Percentiles rank a stretch among this genome's conserved stretches.
These are phyloP conservation scores for Mortierella sp. DNA, from an alignment of 371 early-diverging fungal species.

Conservation along the genomic window DNA sequence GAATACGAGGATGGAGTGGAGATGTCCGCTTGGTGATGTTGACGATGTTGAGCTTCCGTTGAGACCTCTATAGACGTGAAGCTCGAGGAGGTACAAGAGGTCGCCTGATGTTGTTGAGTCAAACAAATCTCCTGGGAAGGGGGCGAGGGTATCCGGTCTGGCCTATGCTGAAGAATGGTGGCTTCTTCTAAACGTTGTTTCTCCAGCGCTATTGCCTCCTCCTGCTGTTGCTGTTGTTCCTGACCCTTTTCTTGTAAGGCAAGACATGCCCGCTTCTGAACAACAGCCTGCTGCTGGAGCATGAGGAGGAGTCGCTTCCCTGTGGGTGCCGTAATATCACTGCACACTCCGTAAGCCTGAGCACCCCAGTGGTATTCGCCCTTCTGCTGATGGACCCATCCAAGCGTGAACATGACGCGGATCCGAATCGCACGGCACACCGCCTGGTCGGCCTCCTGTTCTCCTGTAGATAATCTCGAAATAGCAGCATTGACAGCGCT, in stretches of 20 bases:
- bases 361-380: conserved; percentile 45
- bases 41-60: too few relatives aligned
- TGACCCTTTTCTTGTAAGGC: conserved; percentile 13
- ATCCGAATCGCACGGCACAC: conserved; percentile 42
- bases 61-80: conserved; percentile 8
- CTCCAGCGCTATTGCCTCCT: not conserved
- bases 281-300: conserved; percentile 36
- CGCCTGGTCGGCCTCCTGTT: conserved; percentile 23
- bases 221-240: conserved; percentile 10
- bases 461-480: conserved; percentile 1
- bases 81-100: conserved; percentile 6
- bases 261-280: conserved; percentile 18
- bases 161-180: not conserved
- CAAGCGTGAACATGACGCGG: conserved; percentile 46
- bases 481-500: conserved; percentile 24
- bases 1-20: conserved; percentile 37
- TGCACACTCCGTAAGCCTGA: conserved; percentile 47
- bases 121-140: not conserved
- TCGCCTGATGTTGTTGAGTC: not conserved
- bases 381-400: conserved; percentile 49
- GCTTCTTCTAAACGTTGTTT: not conserved
- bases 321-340: conserved; percentile 26
- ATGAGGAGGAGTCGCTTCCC: conserved; percentile 23
- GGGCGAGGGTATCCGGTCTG: not conserved
- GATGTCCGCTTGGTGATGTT: conserved; percentile 12